Percentiles rank a stretch among this genome's conserved stretches.
Conservation (phyloP, 371 early-diverging fungal species). For the Quaeritorhiza haematococci region DNA sequence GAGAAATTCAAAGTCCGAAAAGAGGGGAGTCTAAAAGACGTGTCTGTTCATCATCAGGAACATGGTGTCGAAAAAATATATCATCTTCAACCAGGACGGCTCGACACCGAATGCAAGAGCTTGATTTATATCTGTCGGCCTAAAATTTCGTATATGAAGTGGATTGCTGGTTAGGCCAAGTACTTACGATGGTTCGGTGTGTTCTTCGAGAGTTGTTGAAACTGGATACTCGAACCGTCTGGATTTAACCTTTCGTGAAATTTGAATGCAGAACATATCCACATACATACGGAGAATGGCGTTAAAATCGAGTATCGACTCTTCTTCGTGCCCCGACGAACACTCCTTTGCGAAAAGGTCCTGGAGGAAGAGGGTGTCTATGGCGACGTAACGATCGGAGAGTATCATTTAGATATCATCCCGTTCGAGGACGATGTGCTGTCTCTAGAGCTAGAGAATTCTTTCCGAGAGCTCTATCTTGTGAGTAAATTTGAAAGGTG, state of each 20-base stretch:
- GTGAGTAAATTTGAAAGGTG: constrained; percentile 31
- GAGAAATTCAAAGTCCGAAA: too few relatives aligned
- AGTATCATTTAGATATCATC: constrained; percentile 84
- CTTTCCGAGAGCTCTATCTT: constrained; percentile 77
- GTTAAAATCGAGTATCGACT: constrained; percentile 31
- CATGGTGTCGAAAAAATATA: constrained; percentile 92
- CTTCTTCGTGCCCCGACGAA: constrained; percentile 86
- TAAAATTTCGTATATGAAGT: constrained; percentile 67
- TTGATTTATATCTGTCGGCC: constrained; percentile 83
- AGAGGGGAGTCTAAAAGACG: too few relatives aligned
- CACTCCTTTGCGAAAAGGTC: constrained; percentile 79
- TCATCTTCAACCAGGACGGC: constrained; percentile 45
- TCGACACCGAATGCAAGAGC: constrained; percentile 57
- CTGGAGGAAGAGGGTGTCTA: constrained; percentile 87
- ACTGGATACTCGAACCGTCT: too few relatives aligned
- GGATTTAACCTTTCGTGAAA: neutral
- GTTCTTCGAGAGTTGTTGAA: too few relatives aligned
- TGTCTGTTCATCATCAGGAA: too few relatives aligned
- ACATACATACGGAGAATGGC: constrained; percentile 3
- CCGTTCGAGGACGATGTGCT: constrained; percentile 86
- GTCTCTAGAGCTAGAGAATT: constrained; percentile 78
- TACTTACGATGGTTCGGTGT: too few relatives aligned
- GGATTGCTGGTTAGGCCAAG: constrained; percentile 84
- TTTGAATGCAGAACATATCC: constrained; percentile 14
- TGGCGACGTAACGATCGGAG: constrained; percentile 77